Conservation (phyloP, 768 basidiomycete genomes). For the Leccinum sublutescens region DNA sequence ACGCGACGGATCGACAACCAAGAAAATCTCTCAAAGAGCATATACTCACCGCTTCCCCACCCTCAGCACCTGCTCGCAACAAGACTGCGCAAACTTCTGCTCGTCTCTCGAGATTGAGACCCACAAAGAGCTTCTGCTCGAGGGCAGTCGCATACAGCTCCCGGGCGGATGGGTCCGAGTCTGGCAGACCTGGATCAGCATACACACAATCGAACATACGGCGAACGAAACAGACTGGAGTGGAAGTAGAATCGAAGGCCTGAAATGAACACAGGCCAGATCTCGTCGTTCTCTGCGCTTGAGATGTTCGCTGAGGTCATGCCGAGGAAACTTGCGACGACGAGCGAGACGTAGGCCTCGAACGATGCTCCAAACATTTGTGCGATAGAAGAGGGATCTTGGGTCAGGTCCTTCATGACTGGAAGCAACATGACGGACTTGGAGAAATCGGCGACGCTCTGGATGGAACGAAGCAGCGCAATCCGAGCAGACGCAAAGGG, state of each 20-base stretch:
- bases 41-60: conserved; percentile 47
- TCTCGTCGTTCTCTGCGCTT: conserved; percentile 35
- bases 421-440: conserved; percentile 60
- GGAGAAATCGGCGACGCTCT: conserved; percentile 38
- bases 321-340: conserved; percentile 51
- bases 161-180: conserved; percentile 37
- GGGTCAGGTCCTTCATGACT: conserved; percentile 43
- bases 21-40: neutral
- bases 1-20: neutral
- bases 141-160: conserved; percentile 44
- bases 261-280: conserved; percentile 52
- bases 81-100: conserved; percentile 54
- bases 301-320: conserved; percentile 41
- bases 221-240: conserved; percentile 39
- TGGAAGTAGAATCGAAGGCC: conserved; percentile 45
- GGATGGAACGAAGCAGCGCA: conserved; percentile 49
- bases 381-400: conserved; percentile 21
- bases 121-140: conserved; percentile 54
- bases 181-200: conserved; percentile 31
- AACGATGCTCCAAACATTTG: conserved; percentile 41
- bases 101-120: conserved; percentile 52
- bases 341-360: conserved; percentile 31
- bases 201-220: neutral
- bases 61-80: conserved; percentile 50
- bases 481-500: conserved; percentile 46